These are phyloP conservation scores for Trichocomaceae sp. DNA, from an alignment of 2,329 filamentous ascomycete genomes.

Conservation along the genomic window DNA sequence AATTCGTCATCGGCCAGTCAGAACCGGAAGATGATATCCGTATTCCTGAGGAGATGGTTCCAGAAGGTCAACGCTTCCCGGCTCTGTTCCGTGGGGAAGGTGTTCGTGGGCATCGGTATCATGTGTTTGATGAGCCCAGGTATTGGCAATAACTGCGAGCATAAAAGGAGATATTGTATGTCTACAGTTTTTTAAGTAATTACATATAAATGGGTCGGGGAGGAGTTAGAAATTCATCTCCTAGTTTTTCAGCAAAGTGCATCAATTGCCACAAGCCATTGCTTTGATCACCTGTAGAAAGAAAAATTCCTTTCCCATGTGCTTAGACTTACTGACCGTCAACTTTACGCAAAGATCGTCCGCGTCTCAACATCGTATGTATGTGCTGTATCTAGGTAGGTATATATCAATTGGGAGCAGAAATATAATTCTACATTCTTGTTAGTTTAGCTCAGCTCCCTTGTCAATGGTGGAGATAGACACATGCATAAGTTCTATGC, in stretches of 20 bases:
- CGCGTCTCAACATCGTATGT: too few species aligned
- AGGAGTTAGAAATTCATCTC: neutral
- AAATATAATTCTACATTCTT: too few species aligned
- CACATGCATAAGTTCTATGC: neutral
- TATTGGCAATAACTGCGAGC: constrained; percentile 47
- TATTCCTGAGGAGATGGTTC: constrained; percentile 66
- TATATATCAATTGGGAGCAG: too few species aligned
- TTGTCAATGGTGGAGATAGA: too few species aligned
- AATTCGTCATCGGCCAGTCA: constrained; percentile 75
- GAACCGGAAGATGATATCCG: constrained; percentile 58
- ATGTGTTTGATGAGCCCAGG: constrained; percentile 88
- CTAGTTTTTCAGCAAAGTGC: neutral
- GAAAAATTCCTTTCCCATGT: too few species aligned
- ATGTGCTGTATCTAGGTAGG: too few species aligned
- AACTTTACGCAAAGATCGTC: too few species aligned
- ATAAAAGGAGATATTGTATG: neutral
- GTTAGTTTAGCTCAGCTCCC: too few species aligned
- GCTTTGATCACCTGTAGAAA: too few species aligned
- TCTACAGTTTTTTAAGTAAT: too few species aligned
- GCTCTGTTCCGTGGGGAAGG: constrained; percentile 75
- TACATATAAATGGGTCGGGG: neutral
- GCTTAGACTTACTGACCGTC: too few species aligned
- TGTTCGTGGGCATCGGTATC: constrained; percentile 82
- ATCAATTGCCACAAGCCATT: neutral
- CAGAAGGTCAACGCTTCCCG: constrained; percentile 75